Evolutionary conservation across 352 stramenopile genomes (phyloP), one percentile per base, ranked within the genome.

Genomic region (Achlya hypogyna): DNA sequence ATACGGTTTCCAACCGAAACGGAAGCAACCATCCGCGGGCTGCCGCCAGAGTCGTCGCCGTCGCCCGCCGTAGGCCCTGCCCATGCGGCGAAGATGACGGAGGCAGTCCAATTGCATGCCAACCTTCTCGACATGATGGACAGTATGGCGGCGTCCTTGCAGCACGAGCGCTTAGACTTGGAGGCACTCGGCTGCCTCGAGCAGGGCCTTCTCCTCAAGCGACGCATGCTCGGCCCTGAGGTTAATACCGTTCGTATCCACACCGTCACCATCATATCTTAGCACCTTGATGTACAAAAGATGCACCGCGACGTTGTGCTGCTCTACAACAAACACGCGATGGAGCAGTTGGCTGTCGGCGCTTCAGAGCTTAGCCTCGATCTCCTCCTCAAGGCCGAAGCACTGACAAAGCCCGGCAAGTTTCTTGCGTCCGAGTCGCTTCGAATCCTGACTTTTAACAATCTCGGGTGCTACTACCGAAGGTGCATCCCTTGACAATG

Each of bases 391-490:
- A 92, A 92, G 65, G 84, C 81, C 0, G 81, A 90, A 31, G 78
- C 77, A 4, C 82, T 92, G 52, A 86, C 80, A 0, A 74, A 75
- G 0, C 80, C 83, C 0, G 81, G 77, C 1, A 92, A 88, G 43
- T 92, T 92, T 56, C 73, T 69, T 20, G 70, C 76, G 49, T 82
- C 76, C 25, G 74, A 89, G 49, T 79, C 84, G n/a, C 69, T 90
- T 4, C 81, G 87, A 63, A 88, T 92, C 56, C 74, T 92, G 32
- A 92, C 84, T 28, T 88, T 82, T 71, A 92, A 92, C 63, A 92
- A 90, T 66, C 78, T 92, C 22, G 84, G 81, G 22, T 90, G 84
- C 65, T 90, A 81, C 53, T 92, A 90, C 69, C 84, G 84, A 35
- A 4, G 49, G 49, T 63, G 31, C 34, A 22, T 42, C 9, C 9